A percentile compares a stretch with the other conserved stretches of the same genome.
Evolutionary conservation across 2,329 filamentous ascomycete species (phyloP).

Genomic region (Cordyceps farinosa): DNA sequence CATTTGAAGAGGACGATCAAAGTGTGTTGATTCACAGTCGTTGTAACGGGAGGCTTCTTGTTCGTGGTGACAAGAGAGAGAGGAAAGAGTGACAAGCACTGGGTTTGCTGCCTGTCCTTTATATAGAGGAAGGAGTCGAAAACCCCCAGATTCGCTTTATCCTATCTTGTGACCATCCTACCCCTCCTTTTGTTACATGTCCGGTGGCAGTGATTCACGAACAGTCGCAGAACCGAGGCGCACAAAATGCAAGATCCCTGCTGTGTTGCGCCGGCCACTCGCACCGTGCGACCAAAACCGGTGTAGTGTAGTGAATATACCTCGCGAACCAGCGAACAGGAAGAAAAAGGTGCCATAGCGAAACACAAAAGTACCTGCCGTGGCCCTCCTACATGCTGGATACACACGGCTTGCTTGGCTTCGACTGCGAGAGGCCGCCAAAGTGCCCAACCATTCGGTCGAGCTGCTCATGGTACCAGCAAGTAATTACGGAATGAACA

Average conservation of each 20-base stretch:
- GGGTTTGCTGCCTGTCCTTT: not conserved
- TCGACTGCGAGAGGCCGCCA: not conserved
- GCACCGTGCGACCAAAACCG: not conserved
- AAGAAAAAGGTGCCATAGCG: not conserved
- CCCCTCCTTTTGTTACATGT: not conserved
- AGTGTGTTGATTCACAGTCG: not conserved
- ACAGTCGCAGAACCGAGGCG: not conserved
- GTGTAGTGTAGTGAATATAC: not conserved
- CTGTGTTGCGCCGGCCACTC: not conserved
- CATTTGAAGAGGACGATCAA: not conserved
- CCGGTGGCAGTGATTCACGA: not conserved
- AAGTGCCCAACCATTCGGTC: not conserved
- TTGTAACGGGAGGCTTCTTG: not conserved
- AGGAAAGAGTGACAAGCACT: not conserved
- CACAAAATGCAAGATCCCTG: not conserved
- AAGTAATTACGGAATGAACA: not conserved
- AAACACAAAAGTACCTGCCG: not conserved
- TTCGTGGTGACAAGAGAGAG: not conserved
- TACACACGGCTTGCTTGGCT: not conserved
- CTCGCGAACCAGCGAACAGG: not conserved
- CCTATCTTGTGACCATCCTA: not conserved
- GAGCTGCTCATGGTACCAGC: not conserved
- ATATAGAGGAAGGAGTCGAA: not conserved
- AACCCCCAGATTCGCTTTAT: no score
- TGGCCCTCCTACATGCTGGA: not conserved